Evolutionary conservation across 2,329 filamentous ascomycete species (phyloP).

Genomic region (Tolypocladium album): DNA sequence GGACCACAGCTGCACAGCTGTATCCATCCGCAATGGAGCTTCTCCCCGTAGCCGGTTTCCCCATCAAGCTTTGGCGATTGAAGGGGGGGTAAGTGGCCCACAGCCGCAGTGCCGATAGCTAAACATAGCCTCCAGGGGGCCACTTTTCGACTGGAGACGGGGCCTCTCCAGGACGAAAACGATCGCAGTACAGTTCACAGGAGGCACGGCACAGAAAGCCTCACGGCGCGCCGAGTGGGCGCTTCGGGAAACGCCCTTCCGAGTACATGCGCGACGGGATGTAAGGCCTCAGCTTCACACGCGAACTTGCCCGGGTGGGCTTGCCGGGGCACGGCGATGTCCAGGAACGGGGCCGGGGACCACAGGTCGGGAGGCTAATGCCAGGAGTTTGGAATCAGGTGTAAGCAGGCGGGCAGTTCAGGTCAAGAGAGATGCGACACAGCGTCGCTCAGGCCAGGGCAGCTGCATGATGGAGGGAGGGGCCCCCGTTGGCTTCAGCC

Average conservation of each 20-base stretch:
- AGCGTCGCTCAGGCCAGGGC: not conserved
- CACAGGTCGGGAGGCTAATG: not conserved
- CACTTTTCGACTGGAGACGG: not conserved
- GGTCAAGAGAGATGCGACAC: not conserved
- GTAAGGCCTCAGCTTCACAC: not conserved
- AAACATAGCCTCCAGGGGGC: not conserved
- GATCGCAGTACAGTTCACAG: not conserved
- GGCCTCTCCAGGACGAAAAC: constrained; percentile 4
- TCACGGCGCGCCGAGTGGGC: not conserved
- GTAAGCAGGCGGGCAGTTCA: not conserved
- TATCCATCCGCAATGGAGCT: not conserved
- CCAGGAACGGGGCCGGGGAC: not conserved
- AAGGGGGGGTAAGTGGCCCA: not conserved
- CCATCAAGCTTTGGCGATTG: not conserved
- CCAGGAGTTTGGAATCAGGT: not conserved
- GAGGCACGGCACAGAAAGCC: not conserved
- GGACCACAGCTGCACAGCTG: not conserved
- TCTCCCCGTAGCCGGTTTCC: not conserved
- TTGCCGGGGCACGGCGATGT: not conserved
- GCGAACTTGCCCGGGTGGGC: not conserved
- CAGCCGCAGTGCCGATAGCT: not conserved
- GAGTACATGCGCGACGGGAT: not conserved
- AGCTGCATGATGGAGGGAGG: not conserved
- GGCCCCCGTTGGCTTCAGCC: not conserved
- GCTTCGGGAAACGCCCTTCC: not conserved